Evolutionary conservation across 768 basidiomycete genomes (phyloP), one percentile per base, ranked within the genome.

Genomic region (Agaricus blazei): DNA sequence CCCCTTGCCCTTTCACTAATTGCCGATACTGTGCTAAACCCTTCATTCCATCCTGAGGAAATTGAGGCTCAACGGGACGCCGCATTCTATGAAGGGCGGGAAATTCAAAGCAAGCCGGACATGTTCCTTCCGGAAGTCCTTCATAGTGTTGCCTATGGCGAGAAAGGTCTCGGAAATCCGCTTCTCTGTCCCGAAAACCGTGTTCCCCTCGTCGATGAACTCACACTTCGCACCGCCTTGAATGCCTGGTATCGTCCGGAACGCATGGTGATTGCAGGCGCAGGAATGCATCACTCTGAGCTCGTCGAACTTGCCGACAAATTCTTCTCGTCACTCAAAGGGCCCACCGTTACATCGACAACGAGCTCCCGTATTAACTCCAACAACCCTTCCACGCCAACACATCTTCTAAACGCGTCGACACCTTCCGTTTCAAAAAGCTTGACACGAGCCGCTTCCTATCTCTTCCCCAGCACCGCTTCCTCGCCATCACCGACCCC

Each of bases 231-330:
- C 48, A 71, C 76, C 4, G 88, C 77, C 58, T 84, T 89, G 75
- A 72, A 73, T 52, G 81, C 85, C 40, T 97, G 93, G 94, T 98
- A 93, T 68, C 75, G 83, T 48, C 96, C 97, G 0, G 96, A 98
- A 65, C 76, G 91, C 52, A 97, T 99, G 83, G 95, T 98, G 40
- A 79, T 98, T 54, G 93, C 96, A 4, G 95, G 93, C 9, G 88
- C 92, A 0, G 97, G 97, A 9, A 88, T 99, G 82, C 81, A 77
- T 9, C 97, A 98, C 65, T 84, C 90, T 60, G 79, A 93, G 58
- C 79, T 99, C 19, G 91, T 98, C 24, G 88, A 93, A 59, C 75
- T 97, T 48, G 81, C 83, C 0, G 84, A 95, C 68, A 85, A 88
- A 68, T 80, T 89, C 65, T 97, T 98, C 61, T 88, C 91, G 9